Percentiles rank a stretch among this genome's conserved stretches.
These are phyloP conservation scores for Fragaria ananassa DNA, from an alignment of 306 rosid species.

Conservation along the genomic window DNA sequence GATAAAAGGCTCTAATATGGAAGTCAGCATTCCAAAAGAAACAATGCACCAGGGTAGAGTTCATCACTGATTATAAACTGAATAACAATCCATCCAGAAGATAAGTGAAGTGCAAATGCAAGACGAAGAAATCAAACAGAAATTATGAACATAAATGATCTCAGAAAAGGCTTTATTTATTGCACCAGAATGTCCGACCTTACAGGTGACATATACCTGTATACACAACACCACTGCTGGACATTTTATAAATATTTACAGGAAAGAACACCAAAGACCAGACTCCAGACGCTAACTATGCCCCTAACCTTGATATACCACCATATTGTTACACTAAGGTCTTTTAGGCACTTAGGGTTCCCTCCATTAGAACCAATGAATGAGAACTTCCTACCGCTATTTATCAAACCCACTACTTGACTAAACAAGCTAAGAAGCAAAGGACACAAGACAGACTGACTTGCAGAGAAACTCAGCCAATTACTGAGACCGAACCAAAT, in stretches of 20 bases:
- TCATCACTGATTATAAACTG: neutral
- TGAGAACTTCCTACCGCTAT: slow-evolving; percentile 25
- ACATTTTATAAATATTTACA: slow-evolving; percentile 54
- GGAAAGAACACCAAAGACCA: slow-evolving; percentile 51
- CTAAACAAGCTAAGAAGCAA: slow-evolving; percentile 28
- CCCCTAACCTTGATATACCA: slow-evolving; percentile 38
- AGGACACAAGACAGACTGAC: slow-evolving; percentile 38
- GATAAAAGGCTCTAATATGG: no score
- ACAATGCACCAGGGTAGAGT: neutral
- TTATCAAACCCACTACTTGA: slow-evolving; percentile 11
- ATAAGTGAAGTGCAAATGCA: neutral
- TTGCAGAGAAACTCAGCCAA: slow-evolving; percentile 33
- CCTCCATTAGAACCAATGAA: slow-evolving; percentile 38
- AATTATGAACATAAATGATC: slow-evolving; percentile 16
- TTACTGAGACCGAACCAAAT: slow-evolving; percentile 32
- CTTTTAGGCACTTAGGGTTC: slow-evolving; percentile 33
- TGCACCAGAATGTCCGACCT: slow-evolving; percentile 43
- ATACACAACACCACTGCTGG: slow-evolving; percentile 42
- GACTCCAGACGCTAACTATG: slow-evolving; percentile 31
- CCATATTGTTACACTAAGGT: slow-evolving; percentile 25
- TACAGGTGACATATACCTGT: slow-evolving; percentile 50
- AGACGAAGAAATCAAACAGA: neutral
- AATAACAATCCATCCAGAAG: neutral
- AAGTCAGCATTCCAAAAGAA: neutral
- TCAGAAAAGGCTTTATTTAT: slow-evolving; percentile 43